phyloP scores from a whole-genome alignment of 306 rosid genomes.

The Dryas drummondii region DNA sequence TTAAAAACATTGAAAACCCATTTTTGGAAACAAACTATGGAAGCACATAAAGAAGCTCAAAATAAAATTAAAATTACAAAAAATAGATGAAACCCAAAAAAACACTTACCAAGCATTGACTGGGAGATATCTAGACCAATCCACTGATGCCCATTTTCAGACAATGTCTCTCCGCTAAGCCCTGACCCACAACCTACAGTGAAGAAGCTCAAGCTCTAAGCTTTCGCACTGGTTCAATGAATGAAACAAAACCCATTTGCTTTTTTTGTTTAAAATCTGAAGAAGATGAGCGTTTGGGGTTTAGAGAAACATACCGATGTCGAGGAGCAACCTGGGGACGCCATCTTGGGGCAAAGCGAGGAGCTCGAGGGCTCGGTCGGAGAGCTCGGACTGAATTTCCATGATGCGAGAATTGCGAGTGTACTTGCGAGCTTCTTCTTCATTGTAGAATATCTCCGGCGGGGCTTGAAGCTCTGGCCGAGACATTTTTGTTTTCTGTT shows the following conservation, averaged over 20 bases:
- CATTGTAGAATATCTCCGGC: conserved; percentile 93
- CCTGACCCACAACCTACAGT: conserved; percentile 90
- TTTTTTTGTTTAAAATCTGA: neutral
- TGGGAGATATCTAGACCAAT: conserved; percentile 86
- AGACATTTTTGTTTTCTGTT: conserved; percentile 15
- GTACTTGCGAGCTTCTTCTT: conserved; percentile 79
- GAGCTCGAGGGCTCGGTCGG: conserved; percentile 84
- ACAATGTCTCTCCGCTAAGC: conserved; percentile 83
- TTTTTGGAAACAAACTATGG: neutral
- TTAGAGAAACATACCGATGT: conserved; percentile 52
- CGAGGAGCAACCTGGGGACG: conserved; percentile 76
- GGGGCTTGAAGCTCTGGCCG: conserved; percentile 90
- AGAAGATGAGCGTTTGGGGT: neutral
- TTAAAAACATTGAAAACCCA: neutral
- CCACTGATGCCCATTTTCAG: conserved; percentile 87
- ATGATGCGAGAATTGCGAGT: conserved; percentile 86
- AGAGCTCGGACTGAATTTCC: conserved; percentile 63
- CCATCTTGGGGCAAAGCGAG: conserved; percentile 78
- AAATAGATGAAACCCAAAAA: neutral
- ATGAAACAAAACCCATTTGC: neutral
- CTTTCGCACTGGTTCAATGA: neutral
- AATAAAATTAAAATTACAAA: neutral
- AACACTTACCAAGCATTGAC: conserved; percentile 84
- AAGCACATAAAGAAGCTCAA: neutral
- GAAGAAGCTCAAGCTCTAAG: neutral